A percentile compares a stretch with the other conserved stretches of the same genome.
These are phyloP conservation scores for Macrolepiota albuminosa DNA, from an alignment of 768 basidiomycete genomes.

Conservation along the genomic window DNA sequence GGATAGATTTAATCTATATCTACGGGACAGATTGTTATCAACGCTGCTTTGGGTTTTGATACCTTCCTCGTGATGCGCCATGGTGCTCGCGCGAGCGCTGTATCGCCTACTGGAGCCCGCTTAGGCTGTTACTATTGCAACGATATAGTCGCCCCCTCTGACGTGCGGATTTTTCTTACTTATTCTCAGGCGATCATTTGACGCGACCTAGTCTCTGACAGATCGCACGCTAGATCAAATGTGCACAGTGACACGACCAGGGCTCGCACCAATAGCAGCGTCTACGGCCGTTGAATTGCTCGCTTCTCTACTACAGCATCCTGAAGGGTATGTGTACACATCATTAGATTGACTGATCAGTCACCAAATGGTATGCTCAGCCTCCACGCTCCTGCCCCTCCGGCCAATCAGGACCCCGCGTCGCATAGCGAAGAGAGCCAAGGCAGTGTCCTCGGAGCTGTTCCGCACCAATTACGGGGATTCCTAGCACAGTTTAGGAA, in stretches of 20 bases:
- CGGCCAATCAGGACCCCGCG: slow-evolving; percentile 31
- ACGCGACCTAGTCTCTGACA: slow-evolving; percentile 32
- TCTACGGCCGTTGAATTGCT: slow-evolving; percentile 92
- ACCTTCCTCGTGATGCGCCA: slow-evolving; percentile 97
- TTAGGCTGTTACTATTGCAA: slow-evolving; percentile 99
- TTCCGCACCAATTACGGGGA: slow-evolving; percentile 93
- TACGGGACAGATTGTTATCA: slow-evolving; percentile 71
- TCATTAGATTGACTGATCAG: not conserved
- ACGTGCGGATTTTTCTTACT: slow-evolving; percentile 45
- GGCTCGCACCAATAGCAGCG: slow-evolving; percentile 87
- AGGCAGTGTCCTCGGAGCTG: slow-evolving; percentile 69
- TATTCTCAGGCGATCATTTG: not conserved
- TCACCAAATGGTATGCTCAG: slow-evolving; percentile 14
- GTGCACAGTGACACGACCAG: slow-evolving; percentile 97
- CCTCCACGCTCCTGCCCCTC: slow-evolving; percentile 65
- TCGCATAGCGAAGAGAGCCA: slow-evolving; percentile 25
- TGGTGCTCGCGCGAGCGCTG: slow-evolving; percentile 52
- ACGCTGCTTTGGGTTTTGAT: slow-evolving; percentile 94
- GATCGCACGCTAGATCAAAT: slow-evolving; percentile 97
- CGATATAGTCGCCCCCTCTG: slow-evolving; percentile 93
- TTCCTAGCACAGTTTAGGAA: slow-evolving; percentile 85
- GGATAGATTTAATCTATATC: not conserved
- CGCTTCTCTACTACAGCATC: slow-evolving; percentile 85
- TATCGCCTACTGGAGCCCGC: slow-evolving; percentile 24
- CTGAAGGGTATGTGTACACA: slow-evolving; percentile 54